A percentile compares a stretch with the other conserved stretches of the same genome.
Evolutionary conservation across 768 basidiomycete species (phyloP).

Genomic region (Lyophyllum atratum): DNA sequence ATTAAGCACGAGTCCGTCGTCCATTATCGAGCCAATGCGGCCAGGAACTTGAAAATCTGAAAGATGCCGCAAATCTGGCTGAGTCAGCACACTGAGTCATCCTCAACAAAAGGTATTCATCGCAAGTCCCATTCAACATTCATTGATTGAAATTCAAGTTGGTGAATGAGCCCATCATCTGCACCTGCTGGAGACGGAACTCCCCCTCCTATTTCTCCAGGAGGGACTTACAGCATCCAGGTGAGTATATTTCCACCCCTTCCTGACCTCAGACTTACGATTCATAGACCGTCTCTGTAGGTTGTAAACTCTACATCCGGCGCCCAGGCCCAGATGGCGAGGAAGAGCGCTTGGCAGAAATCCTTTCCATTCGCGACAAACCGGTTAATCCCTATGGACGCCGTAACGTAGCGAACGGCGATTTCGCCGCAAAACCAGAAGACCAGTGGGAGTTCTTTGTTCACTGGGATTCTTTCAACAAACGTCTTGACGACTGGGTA

Average conservation of each 20-base stretch:
- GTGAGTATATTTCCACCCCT: slow-evolving; percentile 41
- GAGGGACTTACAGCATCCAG: slow-evolving; percentile 77
- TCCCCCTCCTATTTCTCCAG: slow-evolving; percentile 69
- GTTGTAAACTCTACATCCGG: slow-evolving; percentile 93
- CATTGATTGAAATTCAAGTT: neutral
- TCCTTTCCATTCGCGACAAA: slow-evolving; percentile 92
- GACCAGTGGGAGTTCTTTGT: slow-evolving; percentile 95
- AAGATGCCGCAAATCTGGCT: slow-evolving; percentile 13
- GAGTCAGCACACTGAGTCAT: slow-evolving; percentile 24
- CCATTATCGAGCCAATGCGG: slow-evolving; percentile 49
- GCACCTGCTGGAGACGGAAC: slow-evolving; percentile 41
- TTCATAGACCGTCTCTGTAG: slow-evolving; percentile 79
- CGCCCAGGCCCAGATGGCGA: slow-evolving; percentile 76
- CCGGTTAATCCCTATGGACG: slow-evolving; percentile 62
- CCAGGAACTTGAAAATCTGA: neutral
- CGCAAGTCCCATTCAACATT: too few species aligned
- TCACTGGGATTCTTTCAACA: slow-evolving; percentile 99
- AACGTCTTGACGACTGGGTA: slow-evolving; percentile 98
- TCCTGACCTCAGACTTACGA: slow-evolving; percentile 31
- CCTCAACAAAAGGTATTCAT: neutral
- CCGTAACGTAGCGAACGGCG: slow-evolving; percentile 44
- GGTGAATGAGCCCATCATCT: slow-evolving; percentile 36
- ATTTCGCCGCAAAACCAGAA: slow-evolving; percentile 55
- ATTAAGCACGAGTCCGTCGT: slow-evolving; percentile 78
- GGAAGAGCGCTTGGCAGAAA: slow-evolving; percentile 94